Evolutionary conservation across 2,329 filamentous ascomycete species (phyloP).

Genomic region (Paradendryphiella salina): DNA sequence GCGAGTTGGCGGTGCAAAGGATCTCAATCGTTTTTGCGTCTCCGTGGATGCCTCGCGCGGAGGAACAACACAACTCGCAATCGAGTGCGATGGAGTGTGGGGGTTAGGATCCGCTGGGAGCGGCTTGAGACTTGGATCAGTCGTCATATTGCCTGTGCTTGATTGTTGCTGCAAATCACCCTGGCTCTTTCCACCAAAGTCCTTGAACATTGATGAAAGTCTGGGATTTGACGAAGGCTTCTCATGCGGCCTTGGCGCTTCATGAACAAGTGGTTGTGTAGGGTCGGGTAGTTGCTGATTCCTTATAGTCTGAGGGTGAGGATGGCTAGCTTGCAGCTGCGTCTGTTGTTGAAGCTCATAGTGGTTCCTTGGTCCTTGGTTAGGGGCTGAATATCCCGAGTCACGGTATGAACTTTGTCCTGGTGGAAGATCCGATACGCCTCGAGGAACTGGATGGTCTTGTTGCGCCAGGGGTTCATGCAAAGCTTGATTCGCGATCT

Average conservation of each 20-base stretch:
- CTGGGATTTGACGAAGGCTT: slow-evolving; percentile 33
- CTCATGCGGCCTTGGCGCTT: slow-evolving; percentile 28
- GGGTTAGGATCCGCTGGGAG: slow-evolving; percentile 19
- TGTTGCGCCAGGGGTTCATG: slow-evolving; percentile 20
- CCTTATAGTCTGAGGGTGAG: slow-evolving; percentile 50
- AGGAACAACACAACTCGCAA: slow-evolving; percentile 27
- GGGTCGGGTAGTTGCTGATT: slow-evolving; percentile 46
- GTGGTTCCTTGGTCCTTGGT: slow-evolving; percentile 29
- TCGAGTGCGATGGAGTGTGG: slow-evolving; percentile 23
- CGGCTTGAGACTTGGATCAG: slow-evolving; percentile 2
- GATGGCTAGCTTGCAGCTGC: slow-evolving; percentile 40
- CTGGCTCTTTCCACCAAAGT: slow-evolving; percentile 31
- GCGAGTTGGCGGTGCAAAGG: slow-evolving; percentile 21
- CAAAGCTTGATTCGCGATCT: slow-evolving; percentile 9
- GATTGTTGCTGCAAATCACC: slow-evolving; percentile 15
- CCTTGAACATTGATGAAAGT: slow-evolving; percentile 54
- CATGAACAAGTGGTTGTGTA: slow-evolving; percentile 32
- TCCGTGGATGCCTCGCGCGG: slow-evolving; percentile 23
- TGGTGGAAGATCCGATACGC: slow-evolving; percentile 13
- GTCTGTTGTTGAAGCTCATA: slow-evolving; percentile 40
- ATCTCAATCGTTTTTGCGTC: slow-evolving; percentile 19
- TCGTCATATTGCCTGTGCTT: slow-evolving; percentile 3
- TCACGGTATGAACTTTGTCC: slow-evolving; percentile 16
- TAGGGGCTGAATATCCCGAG: slow-evolving; percentile 19
- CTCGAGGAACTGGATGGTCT: slow-evolving; percentile 16